Evolutionary conservation across 148 eudicot genomes (phyloP).

Genomic region (Spergularia marina): DNA sequence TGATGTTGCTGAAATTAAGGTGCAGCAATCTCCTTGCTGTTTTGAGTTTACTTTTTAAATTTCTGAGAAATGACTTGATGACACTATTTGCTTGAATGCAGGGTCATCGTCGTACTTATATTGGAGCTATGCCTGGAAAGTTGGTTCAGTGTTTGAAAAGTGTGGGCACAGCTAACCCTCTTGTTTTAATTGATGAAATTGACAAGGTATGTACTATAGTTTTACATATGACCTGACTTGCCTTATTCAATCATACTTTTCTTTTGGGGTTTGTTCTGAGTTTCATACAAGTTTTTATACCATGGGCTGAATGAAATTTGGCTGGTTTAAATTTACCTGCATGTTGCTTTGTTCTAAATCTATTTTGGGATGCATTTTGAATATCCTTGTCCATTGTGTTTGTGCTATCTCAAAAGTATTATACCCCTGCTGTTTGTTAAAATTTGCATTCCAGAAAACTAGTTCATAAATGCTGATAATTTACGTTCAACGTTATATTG

Average conservation of each 20-base stretch:
- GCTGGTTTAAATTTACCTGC: neutral
- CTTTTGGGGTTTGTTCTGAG: neutral
- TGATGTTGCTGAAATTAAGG: conserved; percentile 99
- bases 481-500: neutral
- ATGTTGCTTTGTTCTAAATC: neutral
- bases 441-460: neutral
- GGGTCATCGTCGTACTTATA: conserved; percentile 99
- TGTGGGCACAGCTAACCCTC: conserved; percentile 97
- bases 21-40: conserved; percentile 18
- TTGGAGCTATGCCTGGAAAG: conserved; percentile 99
- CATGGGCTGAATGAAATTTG: neutral
- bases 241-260: neutral
- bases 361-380: neutral
- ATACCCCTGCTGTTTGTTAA: neutral
- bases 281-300: neutral
- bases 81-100: conserved; percentile 29
- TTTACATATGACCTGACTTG: neutral
- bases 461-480: neutral
- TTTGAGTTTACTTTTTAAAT: neutral
- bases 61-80: neutral
- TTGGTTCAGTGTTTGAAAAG: conserved; percentile 94
- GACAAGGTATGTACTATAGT: conserved; percentile 66
- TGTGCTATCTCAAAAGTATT: neutral
- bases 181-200: conserved; percentile 94
- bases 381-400: neutral